Evolutionary conservation across 2,329 filamentous ascomycete species (phyloP).

Genomic region (Thielaviopsis punctulata): DNA sequence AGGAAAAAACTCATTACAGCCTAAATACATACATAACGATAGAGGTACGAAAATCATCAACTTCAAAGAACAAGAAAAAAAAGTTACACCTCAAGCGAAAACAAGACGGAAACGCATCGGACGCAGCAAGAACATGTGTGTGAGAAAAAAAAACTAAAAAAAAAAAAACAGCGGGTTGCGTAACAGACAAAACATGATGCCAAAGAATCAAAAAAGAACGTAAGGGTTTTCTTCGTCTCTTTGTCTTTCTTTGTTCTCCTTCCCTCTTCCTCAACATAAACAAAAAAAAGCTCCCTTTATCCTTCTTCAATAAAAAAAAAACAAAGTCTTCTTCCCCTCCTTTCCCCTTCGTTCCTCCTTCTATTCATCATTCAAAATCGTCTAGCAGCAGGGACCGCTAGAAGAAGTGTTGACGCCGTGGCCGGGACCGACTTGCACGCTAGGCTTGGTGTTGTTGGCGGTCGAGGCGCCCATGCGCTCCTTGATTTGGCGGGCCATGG

Average conservation of each 20-base stretch:
- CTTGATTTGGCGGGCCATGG: slow-evolving; percentile 99
- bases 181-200: slow-evolving; percentile 2
- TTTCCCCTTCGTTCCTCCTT: too few species aligned
- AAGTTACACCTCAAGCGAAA: background rate
- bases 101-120: slow-evolving; percentile 10
- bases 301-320: background rate
- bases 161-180: background rate
- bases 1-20: background rate
- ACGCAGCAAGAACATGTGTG: background rate
- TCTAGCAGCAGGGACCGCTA: slow-evolving; percentile 81
- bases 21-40: slow-evolving; percentile 7
- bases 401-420: slow-evolving; percentile 82
- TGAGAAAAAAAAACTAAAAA: slow-evolving; percentile 1
- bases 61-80: background rate
- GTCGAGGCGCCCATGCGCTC: slow-evolving; percentile 96
- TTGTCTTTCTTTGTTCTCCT: too few species aligned
- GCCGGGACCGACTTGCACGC: slow-evolving; percentile 86
- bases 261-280: background rate
- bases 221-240: background rate
- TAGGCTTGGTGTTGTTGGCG: slow-evolving; percentile 95
- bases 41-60: too few species aligned
- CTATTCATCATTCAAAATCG: background rate
- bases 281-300: too few species aligned
- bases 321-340: background rate
- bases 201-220: slow-evolving; percentile 1